Evolutionary conservation across 2,329 filamentous ascomycete genomes (phyloP), one percentile per base, ranked within the genome.

Genomic region (Sphaerulina musiva): DNA sequence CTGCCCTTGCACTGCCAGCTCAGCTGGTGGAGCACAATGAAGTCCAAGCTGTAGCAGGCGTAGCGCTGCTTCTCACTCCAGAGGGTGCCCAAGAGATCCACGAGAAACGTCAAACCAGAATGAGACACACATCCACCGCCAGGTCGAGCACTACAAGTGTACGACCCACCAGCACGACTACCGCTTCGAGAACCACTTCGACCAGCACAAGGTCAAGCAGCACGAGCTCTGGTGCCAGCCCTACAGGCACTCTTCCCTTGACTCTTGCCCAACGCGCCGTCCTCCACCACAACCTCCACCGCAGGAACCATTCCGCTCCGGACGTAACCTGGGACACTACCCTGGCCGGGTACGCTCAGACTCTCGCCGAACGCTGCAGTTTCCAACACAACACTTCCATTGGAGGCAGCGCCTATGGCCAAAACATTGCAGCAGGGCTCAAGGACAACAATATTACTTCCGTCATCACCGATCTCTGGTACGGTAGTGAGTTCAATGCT

Each of bases 401-500:
- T 42, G 82, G 81, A 58, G 76, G 74, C 44, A 82, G 81, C 51
- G 76, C 78, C 42, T 93, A 92, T 67, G 92, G 92, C n/a, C 92
- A 97, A 75, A 97, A 96, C 79, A 84, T 96, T 53, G 91, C 87
- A 66, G 83, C 84, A 56, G 76, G 83, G 58, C 76, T 80, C 58
- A 67, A 71, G 1, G 70, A 73, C 23, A 72, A 70, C 55, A 78
- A 82, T 38, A 76, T 87, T 56, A 81, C 82, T 51, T 76, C 79
- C 59, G 82, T 84, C 61, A 83, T 91, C 67, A 87, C 83, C 65
- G 80, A 90, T 69, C 78, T 85, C 74, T 95, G 92, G 88, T 95
- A 95, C 79, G 87, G 91, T 69, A 80, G 80, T 64, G 89, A 95
- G 72, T 75, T 86, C 63, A 67, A 68, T 55, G 84, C 78, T 72